These are phyloP conservation scores for Phytophthora pistaciae DNA, from an alignment of 352 stramenopile species.

Conservation along the genomic window DNA sequence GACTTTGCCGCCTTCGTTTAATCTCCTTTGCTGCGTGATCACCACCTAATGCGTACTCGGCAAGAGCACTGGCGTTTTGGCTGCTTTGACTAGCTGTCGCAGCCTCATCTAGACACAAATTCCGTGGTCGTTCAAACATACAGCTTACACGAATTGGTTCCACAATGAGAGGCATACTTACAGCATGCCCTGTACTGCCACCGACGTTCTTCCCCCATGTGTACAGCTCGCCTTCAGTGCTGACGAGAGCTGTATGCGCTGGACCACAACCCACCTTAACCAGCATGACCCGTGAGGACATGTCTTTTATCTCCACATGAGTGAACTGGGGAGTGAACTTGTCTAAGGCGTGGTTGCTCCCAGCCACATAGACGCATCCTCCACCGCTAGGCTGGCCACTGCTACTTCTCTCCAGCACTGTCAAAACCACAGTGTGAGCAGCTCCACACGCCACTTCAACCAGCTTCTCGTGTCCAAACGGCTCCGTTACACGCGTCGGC, in stretches of 20 bases:
- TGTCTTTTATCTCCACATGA: slow-evolving; percentile 31
- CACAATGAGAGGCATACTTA: slow-evolving; percentile 44
- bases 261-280: slow-evolving; percentile 70
- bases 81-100: slow-evolving; percentile 61
- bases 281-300: slow-evolving; percentile 29
- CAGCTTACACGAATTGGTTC: slow-evolving; percentile 62
- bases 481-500: slow-evolving; percentile 50
- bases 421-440: slow-evolving; percentile 71
- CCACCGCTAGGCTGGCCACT: slow-evolving; percentile 23
- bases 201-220: slow-evolving; percentile 81
- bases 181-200: slow-evolving; percentile 67
- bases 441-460: slow-evolving; percentile 78
- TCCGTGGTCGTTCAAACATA: slow-evolving; percentile 65
- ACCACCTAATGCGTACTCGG: slow-evolving; percentile 54
- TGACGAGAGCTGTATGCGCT: slow-evolving; percentile 74
- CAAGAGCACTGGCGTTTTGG: slow-evolving; percentile 63
- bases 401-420: slow-evolving; percentile 20
- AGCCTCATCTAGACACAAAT: slow-evolving; percentile 51
- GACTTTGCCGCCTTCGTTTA: slow-evolving; percentile 6
- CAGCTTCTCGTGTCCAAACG: slow-evolving; percentile 53
- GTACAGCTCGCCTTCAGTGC: slow-evolving; percentile 67
- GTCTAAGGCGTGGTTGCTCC: slow-evolving; percentile 69
- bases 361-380: slow-evolving; percentile 65
- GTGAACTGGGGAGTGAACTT: slow-evolving; percentile 74
- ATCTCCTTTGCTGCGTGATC: slow-evolving; percentile 26